Base-by-base conservation (phyloP, 192 early-diverging fungal species). In the Phycomyces nitens region DNA sequence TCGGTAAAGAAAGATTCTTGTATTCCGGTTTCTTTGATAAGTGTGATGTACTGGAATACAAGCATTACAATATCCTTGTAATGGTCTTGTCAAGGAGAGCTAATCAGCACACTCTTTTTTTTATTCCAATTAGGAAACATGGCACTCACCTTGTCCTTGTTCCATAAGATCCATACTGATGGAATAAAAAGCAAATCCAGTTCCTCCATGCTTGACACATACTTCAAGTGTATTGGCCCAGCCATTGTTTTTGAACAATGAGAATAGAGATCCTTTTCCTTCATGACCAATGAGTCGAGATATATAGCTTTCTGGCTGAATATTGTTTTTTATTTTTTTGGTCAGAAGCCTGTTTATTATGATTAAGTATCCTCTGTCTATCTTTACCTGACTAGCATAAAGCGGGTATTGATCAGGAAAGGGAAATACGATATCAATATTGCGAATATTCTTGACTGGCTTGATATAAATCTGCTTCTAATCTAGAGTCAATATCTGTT, bases 221-320 rank as follows among this genome's bases (percentile, higher is more conserved):
- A 88, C 89, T 10, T 81, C 78, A 39, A 94, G 75, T 18, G 79
- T 80, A 34, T 89, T 84, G 1, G 92, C 93, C 96, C 96, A 99
- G 0, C 94, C 92, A 64, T 89, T 85, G 60, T 88, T 82, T 68
- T 96, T 97, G 27, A 99, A 75, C 27, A 86, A 68, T 2, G 91
- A 91, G 23, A 95, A 73, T 34, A 97, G 75, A 12, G 94, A 95
- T 8, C 96, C 96, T 42, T 79, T 75, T 22, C 88, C 88, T 75
- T 97, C 95, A 73, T 96, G 93, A 0, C 95, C 94, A 67, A 99
- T 86, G 49, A 97, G 81, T 67, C 94, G 94, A 11, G 89, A 86
- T 34, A 92, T 61, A 70, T 97, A 97, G 9, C 79, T 64, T 10
- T 79, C 79, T 26, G 95, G 91, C 73, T 91, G 49, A 41, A 64